Evolutionary conservation across 2,329 filamentous ascomycete genomes (phyloP).

Genomic region (Claviceps fusiformis): DNA sequence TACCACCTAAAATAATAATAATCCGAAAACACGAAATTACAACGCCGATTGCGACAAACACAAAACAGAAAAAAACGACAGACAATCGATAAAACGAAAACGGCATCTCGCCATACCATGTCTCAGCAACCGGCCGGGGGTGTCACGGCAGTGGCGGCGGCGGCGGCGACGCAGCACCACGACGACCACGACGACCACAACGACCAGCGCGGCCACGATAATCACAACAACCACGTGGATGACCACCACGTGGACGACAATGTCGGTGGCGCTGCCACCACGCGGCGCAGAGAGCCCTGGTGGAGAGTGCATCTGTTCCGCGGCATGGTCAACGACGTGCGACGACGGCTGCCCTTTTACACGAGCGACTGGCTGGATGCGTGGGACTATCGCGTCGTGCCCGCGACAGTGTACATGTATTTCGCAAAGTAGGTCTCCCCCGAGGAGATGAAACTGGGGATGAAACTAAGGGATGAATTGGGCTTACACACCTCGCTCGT

Average conservation of each 20-base stretch:
- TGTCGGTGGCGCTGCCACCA: neutral
- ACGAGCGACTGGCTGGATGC: constrained; percentile 74
- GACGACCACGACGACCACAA: neutral
- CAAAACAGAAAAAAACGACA: neutral
- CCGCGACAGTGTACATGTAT: constrained; percentile 85
- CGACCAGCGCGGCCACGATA: neutral
- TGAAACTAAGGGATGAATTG: neutral
- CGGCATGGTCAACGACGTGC: constrained; percentile 69
- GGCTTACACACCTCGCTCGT: neutral
- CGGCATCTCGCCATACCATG: neutral
- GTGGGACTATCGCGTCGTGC: constrained; percentile 81
- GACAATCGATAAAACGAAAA: neutral
- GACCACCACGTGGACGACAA: neutral
- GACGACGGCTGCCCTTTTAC: constrained; percentile 63
- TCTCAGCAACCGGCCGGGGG: neutral
- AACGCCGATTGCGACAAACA: no score
- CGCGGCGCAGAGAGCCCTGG: constrained; percentile 32
- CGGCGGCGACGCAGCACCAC: neutral
- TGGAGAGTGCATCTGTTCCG: constrained; percentile 64
- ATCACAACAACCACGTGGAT: neutral
- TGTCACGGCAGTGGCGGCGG: no score
- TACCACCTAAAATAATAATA: no score
- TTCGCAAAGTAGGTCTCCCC: constrained; percentile 61
- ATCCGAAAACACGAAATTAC: no score
- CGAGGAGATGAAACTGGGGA: neutral